These are phyloP conservation scores for Thelonectria discophora DNA, from an alignment of 2,329 filamentous ascomycete species.

Conservation along the genomic window DNA sequence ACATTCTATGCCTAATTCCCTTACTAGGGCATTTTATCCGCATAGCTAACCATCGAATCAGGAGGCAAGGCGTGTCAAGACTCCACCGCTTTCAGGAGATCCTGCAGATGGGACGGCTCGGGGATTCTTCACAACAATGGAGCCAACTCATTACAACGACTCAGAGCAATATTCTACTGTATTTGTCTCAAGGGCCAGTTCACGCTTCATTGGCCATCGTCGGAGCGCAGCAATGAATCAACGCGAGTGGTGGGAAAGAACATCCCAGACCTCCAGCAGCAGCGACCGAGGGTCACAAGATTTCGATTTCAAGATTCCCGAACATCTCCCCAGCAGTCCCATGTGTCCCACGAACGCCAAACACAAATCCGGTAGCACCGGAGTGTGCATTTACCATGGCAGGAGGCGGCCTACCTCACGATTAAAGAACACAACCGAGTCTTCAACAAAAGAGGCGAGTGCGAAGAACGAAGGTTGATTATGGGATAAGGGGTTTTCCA, in stretches of 20 bases:
- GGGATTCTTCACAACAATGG: constrained; percentile 55
- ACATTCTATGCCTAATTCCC: neutral
- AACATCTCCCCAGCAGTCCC: constrained; percentile 61
- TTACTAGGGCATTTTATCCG: neutral
- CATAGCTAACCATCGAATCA: constrained; percentile 39
- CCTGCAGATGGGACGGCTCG: constrained; percentile 50
- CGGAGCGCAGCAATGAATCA: constrained; percentile 37
- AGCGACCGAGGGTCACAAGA: constrained; percentile 26
- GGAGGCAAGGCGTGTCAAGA: constrained; percentile 60
- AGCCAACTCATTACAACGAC: constrained; percentile 39
- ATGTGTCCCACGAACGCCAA: constrained; percentile 60
- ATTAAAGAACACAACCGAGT: neutral
- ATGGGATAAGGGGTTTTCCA: neutral
- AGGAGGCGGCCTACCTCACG: constrained; percentile 41
- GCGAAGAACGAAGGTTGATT: neutral
- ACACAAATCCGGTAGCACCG: constrained; percentile 55
- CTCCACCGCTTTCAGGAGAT: constrained; percentile 55
- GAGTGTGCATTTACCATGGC: constrained; percentile 61
- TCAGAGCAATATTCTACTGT: neutral
- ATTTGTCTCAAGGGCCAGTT: constrained; percentile 19
- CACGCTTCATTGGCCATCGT: constrained; percentile 34
- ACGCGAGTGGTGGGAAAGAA: constrained; percentile 51
- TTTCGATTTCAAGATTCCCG: constrained; percentile 61
- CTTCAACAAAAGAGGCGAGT: neutral
- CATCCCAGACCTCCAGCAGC: constrained; percentile 35